A percentile compares a stretch with the other conserved stretches of the same genome.
Conservation (phyloP, 306 rosid genomes). For the Cicer cuneatum region DNA sequence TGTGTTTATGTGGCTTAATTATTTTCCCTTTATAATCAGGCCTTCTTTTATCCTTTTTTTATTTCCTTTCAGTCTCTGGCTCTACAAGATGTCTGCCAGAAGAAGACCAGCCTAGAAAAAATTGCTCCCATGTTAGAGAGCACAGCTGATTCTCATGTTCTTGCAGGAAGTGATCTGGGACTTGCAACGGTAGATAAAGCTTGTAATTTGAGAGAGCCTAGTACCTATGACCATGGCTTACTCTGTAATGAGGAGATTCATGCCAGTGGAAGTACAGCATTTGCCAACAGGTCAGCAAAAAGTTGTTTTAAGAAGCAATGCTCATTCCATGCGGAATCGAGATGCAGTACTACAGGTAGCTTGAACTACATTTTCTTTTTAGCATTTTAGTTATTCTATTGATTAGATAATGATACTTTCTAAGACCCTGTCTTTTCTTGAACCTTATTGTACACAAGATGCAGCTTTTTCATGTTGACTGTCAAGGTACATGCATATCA, state of each 20-base stretch:
- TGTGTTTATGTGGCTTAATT: constrained; percentile 28
- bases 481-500: constrained; percentile 12
- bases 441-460: constrained; percentile 1
- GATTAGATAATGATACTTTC: constrained; percentile 23
- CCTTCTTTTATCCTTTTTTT: constrained; percentile 41
- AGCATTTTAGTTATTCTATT: constrained; percentile 30
- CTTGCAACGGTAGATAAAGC: constrained; percentile 48
- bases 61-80: constrained; percentile 57
- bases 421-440: constrained; percentile 23
- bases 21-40: constrained; percentile 40
- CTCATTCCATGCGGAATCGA: constrained; percentile 45
- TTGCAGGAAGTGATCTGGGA: constrained; percentile 55
- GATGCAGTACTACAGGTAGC: constrained; percentile 63
- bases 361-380: constrained; percentile 40
- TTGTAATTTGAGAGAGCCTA: constrained; percentile 41
- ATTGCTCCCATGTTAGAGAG: constrained; percentile 59
- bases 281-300: constrained; percentile 46
- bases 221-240: constrained; percentile 43
- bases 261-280: constrained; percentile 44
- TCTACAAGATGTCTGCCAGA: constrained; percentile 59
- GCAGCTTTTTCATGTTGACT: background rate
- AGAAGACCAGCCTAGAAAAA: constrained; percentile 63
- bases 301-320: constrained; percentile 52
- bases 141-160: constrained; percentile 74
- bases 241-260: constrained; percentile 46